Base-by-base conservation (phyloP, 176 grass and related monocot species). In the Hyparrhenia diplandra region DNA sequence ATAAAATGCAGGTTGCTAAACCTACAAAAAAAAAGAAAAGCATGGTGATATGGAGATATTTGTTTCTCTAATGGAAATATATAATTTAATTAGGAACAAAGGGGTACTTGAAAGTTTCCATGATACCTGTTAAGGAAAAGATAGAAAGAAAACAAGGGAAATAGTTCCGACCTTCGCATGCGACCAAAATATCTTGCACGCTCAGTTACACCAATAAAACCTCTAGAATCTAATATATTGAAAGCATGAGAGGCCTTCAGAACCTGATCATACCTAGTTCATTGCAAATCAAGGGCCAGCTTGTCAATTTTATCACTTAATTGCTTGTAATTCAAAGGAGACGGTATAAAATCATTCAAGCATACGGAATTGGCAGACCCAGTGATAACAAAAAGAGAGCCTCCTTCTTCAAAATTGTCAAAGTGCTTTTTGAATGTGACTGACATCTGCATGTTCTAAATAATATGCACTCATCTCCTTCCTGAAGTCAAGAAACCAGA, bases 401-500 rank as follows among this genome's bases (percentile, higher is more conserved):
- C 72, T 98, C 95, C n/a, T 86, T 80, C 83, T 73, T 98, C 95
- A 82, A 83, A 98, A 85, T 94, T 88, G 21, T 94, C 86, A 47
- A 98, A 98, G 73, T 94, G 88, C 75, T 92, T 90, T n/a, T 85
- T 94, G 92, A 76, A 98, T 94, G 65, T 89, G 76, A 80, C 87
- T 64, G 67, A 94, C 86, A 77, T 89, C 89, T 0, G 95, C 95
- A 32, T 94, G 88, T 37, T 98, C 86, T 54, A 98, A 80, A 93
- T 94, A 98, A 76, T 98, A 98, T 59, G 88, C 84, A 88, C 95
- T 98, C 95, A 98, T 98, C 86, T 98, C 95, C 90, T 94, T 98
- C 76, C 95, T 98, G 81, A 63, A 92, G 90, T 83, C 51, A 90
- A 74, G n/a, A 82, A 65, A 83, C 1, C 39, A 85, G 27, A 74